A percentile compares a stretch with the other conserved stretches of the same genome.
phyloP scores from a whole-genome alignment of 164 flowering plant species.

The Stephania cephalantha region DNA sequence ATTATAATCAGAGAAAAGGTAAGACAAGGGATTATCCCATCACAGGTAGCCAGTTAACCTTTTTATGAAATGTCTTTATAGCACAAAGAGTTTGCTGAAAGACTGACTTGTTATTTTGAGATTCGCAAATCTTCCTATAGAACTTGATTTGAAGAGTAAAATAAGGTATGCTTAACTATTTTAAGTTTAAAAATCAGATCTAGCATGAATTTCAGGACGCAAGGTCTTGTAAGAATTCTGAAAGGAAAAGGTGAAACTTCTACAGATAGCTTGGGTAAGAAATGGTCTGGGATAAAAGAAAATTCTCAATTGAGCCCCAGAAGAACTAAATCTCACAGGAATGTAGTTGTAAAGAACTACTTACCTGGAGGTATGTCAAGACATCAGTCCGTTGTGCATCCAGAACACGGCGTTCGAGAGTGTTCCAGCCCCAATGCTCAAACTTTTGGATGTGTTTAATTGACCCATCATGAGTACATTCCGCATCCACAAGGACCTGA shows the following conservation, averaged over 20 bases:
- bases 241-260: too few relatives aligned
- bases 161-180: background rate
- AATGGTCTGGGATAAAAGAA: too few relatives aligned
- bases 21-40: background rate
- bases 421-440: slow-evolving; percentile 94
- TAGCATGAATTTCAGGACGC: background rate
- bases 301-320: too few relatives aligned
- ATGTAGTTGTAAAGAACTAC: background rate
- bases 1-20: background rate
- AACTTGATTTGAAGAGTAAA: background rate
- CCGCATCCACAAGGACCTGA: slow-evolving; percentile 98
- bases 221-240: background rate
- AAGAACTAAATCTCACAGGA: background rate
- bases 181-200: background rate
- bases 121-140: background rate
- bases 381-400: slow-evolving; percentile 80
- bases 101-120: background rate
- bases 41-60: background rate
- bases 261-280: too few relatives aligned
- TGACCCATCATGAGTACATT: slow-evolving; percentile 99
- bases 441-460: slow-evolving; percentile 81
- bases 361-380: slow-evolving; percentile 73
- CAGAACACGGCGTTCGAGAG: slow-evolving; percentile 75
- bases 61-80: background rate
- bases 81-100: background rate